Percentiles rank a stretch among this genome's conserved stretches.
Conservation (phyloP, 129 eudicot genomes). For the Mikania micrantha region DNA sequence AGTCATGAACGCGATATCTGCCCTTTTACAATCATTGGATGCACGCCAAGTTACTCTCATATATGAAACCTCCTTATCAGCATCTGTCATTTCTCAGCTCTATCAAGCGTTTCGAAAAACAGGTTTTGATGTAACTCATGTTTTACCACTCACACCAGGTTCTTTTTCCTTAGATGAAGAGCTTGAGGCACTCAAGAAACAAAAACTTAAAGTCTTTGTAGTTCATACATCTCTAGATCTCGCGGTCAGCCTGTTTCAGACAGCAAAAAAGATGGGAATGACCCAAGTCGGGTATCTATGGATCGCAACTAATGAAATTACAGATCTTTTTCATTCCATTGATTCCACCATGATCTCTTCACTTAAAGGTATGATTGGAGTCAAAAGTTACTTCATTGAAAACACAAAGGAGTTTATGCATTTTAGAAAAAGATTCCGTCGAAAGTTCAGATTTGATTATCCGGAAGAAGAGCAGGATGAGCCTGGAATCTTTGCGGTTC, state of each 20-base stretch:
- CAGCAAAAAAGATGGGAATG: constrained; percentile 43
- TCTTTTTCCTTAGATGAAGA: constrained; percentile 16
- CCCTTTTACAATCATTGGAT: constrained; percentile 32
- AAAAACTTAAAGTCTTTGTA: constrained; percentile 39
- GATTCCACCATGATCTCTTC: constrained; percentile 21
- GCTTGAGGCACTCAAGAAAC: constrained; percentile 31
- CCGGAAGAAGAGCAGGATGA: constrained; percentile 39
- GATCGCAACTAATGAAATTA: constrained; percentile 41
- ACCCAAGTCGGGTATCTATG: constrained; percentile 42
- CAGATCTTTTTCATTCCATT: too few relatives aligned
- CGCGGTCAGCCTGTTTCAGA: constrained; percentile 32
- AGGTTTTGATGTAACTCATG: constrained; percentile 18
- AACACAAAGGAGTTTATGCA: constrained; percentile 13
- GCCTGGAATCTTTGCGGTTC: constrained; percentile 42
- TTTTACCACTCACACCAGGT: constrained; percentile 28
- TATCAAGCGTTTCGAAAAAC: constrained; percentile 25
- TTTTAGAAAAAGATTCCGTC: constrained; percentile 29
- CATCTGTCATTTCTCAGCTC: constrained; percentile 22
- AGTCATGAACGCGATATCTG: constrained; percentile 50
- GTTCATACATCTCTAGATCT: constrained; percentile 37
- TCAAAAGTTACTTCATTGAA: constrained; percentile 35
- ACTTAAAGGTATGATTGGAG: constrained; percentile 58
- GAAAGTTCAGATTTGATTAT: constrained; percentile 22
- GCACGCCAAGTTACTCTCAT: constrained; percentile 20
- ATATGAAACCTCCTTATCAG: constrained; percentile 19